Base-by-base conservation (phyloP, 495 filamentous ascomycete species). In the Parmelia sp. region DNA sequence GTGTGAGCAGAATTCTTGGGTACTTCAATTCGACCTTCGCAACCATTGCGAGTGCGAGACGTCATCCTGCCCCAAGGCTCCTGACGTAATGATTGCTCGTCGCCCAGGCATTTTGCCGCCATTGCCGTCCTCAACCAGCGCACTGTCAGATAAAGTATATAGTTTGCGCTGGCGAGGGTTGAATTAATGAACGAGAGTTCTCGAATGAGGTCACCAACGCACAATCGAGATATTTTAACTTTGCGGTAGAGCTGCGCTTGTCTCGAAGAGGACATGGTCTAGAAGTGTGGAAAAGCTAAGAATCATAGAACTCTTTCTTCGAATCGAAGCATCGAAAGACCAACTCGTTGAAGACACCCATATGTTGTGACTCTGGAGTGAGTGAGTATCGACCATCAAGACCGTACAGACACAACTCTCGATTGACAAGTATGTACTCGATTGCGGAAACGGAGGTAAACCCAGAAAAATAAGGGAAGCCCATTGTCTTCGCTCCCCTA, bases 21-120 rank as follows among this genome's bases (percentile, higher is more conserved):
- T 3, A 35, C 27, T 33, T 42, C 19, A 35, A 57, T 14, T 57
- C 2, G 37, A 42, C 12, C n/a, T 37, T 25, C 17, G 23, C 7
- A 29, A 0, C 36, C n/a, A 14, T 49, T 23, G n/a, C 15, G 1
- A 2, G 45, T 25, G 23, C 5, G 10, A 59, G 25, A 47, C 23
- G 1, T 53, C 25, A 58, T 40, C 2, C 15, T 15, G 15, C 5
- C 47, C n/a, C 19, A n/a, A 0, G n/a, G n/a, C n/a, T 1, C 29
- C 37, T 63, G 61, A 63, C 47, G 61, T 49, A 62, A 62, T 62
- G 35, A 37, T 29, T 1, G 27, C 27, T 14, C 8, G 4, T 33
- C 1, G 19, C 17, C 19, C 3, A 5, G 6, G 17, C 15, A 31
- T 12, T 0, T 55, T n/a, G 51, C 49, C 49, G 49, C 27, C 51